Evolutionary conservation across 2,329 filamentous ascomycete genomes (phyloP).

Genomic region (Chaetomium globosum): DNA sequence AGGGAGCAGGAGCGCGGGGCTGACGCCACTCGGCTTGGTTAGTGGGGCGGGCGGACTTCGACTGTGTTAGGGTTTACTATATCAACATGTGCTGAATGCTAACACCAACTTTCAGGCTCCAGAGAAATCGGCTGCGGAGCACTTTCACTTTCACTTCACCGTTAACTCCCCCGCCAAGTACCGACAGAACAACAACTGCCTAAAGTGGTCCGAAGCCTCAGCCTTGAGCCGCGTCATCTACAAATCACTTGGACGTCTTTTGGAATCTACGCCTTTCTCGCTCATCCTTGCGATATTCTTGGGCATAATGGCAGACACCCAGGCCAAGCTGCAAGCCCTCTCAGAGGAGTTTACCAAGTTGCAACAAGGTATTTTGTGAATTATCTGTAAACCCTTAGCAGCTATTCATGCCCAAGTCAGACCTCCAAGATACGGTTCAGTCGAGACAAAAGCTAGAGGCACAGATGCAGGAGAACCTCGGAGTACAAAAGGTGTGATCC

Average conservation of each 20-base stretch:
- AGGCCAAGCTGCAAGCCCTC: slow-evolving; percentile 77
- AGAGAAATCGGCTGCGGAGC: slow-evolving; percentile 16
- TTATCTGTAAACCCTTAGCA: background rate
- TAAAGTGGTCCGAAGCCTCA: slow-evolving; percentile 66
- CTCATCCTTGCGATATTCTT: background rate
- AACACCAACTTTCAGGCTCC: slow-evolving; percentile 24
- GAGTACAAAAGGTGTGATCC: slow-evolving; percentile 73
- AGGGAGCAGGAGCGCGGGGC: slow-evolving; percentile 36
- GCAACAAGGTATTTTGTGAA: slow-evolving; percentile 66
- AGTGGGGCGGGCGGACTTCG: slow-evolving; percentile 25
- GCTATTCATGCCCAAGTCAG: slow-evolving; percentile 49
- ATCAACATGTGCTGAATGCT: background rate
- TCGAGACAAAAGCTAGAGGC: slow-evolving; percentile 90
- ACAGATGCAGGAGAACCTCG: slow-evolving; percentile 88
- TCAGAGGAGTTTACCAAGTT: slow-evolving; percentile 87
- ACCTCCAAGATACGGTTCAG: slow-evolving; percentile 74
- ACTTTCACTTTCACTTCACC: background rate
- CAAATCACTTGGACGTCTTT: background rate
- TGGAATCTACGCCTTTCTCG: background rate
- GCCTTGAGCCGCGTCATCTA: slow-evolving; percentile 13
- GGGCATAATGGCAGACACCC: slow-evolving; percentile 66
- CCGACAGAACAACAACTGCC: slow-evolving; percentile 18
- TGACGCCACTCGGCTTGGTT: slow-evolving; percentile 30
- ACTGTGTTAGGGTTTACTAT: slow-evolving; percentile 21
- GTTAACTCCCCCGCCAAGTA: background rate